Percentiles rank a stretch among this genome's conserved stretches.
Evolutionary conservation across 2,329 filamentous ascomycete species (phyloP).

Genomic region (Lecanoromycetidae sp.): DNA sequence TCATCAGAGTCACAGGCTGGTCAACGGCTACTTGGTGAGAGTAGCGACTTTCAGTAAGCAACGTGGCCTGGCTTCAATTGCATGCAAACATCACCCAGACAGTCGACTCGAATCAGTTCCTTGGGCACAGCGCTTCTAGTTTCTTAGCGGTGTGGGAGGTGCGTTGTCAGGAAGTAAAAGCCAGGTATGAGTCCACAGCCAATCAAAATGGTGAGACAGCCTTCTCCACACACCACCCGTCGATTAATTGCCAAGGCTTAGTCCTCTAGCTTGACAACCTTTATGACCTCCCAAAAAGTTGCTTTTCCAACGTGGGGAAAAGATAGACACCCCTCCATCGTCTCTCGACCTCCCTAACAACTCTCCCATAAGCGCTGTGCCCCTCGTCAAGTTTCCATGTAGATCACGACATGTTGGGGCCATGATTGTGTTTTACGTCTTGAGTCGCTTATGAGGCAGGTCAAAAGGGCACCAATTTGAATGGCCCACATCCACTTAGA

Average conservation of each 20-base stretch:
- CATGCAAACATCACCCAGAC: too few species aligned
- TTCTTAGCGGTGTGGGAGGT: slow-evolving; percentile 5
- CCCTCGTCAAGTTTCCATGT: neutral
- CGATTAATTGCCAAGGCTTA: slow-evolving; percentile 4
- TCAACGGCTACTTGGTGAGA: too few species aligned
- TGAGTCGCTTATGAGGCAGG: too few species aligned
- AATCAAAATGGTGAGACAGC: neutral
- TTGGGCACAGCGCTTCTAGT: slow-evolving; percentile 2
- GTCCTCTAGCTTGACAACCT: slow-evolving; percentile 4
- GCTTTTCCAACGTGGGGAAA: neutral
- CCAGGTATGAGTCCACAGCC: neutral
- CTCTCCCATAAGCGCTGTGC: slow-evolving; percentile 6
- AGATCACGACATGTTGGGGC: too few species aligned
- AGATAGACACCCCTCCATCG: neutral
- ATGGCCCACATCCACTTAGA: too few species aligned
- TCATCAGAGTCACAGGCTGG: too few species aligned
- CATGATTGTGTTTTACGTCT: too few species aligned
- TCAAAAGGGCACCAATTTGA: too few species aligned
- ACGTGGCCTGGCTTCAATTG: too few species aligned
- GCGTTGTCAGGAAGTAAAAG: slow-evolving; percentile 9
- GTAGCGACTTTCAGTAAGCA: too few species aligned
- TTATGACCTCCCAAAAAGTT: neutral
- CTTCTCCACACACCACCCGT: slow-evolving; percentile 9
- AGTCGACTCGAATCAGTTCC: slow-evolving; percentile 4
- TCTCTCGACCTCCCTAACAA: neutral